Base-by-base conservation (phyloP, 805 yeast species). In the Cyberlindnera petersonii region DNA sequence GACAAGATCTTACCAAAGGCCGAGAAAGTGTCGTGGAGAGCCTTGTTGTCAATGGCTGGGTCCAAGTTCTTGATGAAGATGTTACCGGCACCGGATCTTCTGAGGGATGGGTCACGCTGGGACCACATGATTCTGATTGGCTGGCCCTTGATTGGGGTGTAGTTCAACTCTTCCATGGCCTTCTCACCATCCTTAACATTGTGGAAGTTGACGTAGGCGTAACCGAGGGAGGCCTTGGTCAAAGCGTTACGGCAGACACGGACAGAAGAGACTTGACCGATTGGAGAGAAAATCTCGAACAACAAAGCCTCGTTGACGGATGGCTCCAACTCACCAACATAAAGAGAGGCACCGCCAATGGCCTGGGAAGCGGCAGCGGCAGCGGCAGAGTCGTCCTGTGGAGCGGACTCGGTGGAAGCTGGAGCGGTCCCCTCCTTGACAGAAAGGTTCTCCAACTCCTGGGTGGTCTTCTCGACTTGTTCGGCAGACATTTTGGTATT, bases 61-160 rank as follows among this genome's bases (percentile, higher is more conserved):
- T 91, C 96, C 71, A 93, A 80, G 79, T 93, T 93, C 82, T 93
- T 93, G 74, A 93, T 91, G 79, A 84, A 93, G 53, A 93, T 82
- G 78, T 93, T 93, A 61, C 96, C 97, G 50, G 86, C 83, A 66
- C 97, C 97, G 62, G 82, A 82, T 76, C 82, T 86, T 77, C 98
- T 86, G 59, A 81, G 67, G 47, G 96, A 77, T 51, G 98, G 98
- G 66, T 93, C 98, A 72, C 98, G 87, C 75, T 93, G 98, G 54
- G 97, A 88, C 97, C 98, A 88, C 98, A 93, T 93, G 74, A 93
- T 91, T 71, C 98, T 87, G 73, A 97, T 88, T 59, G 96, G 88
- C 61, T 83, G 86, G 61, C 96, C 97, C 68, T 89, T 89, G 71
- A 93, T 81, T 59, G 79, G 79, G 44, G 88, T 70, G 75, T 93